Percentiles rank a stretch among this genome's conserved stretches.
Evolutionary conservation across 345 rosid genomes (phyloP).

Genomic region (Hirschfeldia incana): DNA sequence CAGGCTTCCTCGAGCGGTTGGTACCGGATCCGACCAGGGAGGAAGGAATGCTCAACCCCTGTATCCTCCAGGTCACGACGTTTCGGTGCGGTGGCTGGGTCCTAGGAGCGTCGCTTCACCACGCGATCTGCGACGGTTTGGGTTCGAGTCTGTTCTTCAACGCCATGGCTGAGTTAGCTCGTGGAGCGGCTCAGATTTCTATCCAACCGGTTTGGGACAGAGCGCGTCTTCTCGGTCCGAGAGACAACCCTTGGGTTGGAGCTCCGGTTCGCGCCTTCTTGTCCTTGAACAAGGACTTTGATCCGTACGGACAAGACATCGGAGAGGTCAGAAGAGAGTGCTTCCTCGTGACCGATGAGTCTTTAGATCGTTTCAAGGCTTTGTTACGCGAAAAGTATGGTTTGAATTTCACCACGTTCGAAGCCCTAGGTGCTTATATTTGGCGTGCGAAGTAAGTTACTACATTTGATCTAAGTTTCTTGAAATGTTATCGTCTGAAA

Average conservation of each 20-base stretch:
- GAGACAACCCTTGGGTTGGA: slow-evolving; percentile 58
- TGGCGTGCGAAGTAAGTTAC: slow-evolving; percentile 88
- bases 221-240: slow-evolving; percentile 56
- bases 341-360: slow-evolving; percentile 65
- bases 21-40: slow-evolving; percentile 61
- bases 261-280: slow-evolving; percentile 56
- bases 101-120: slow-evolving; percentile 70
- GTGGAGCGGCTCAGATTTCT: slow-evolving; percentile 51
- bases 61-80: slow-evolving; percentile 65
- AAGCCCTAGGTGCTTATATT: slow-evolving; percentile 80
- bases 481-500: neutral
- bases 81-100: slow-evolving; percentile 78
- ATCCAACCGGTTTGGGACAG: slow-evolving; percentile 73
- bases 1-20: slow-evolving; percentile 51
- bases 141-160: slow-evolving; percentile 85
- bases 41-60: slow-evolving; percentile 57
- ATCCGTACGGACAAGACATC: slow-evolving; percentile 44
- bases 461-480: neutral
- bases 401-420: slow-evolving; percentile 70
- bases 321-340: slow-evolving; percentile 51
- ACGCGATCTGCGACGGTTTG: slow-evolving; percentile 71
- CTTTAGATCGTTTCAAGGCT: slow-evolving; percentile 60
- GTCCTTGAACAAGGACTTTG: slow-evolving; percentile 47
- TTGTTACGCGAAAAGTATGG: slow-evolving; percentile 56
- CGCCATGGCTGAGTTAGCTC: slow-evolving; percentile 66